Evolutionary conservation across 345 rosid genomes (phyloP).

Genomic region (Laguncularia racemosa): DNA sequence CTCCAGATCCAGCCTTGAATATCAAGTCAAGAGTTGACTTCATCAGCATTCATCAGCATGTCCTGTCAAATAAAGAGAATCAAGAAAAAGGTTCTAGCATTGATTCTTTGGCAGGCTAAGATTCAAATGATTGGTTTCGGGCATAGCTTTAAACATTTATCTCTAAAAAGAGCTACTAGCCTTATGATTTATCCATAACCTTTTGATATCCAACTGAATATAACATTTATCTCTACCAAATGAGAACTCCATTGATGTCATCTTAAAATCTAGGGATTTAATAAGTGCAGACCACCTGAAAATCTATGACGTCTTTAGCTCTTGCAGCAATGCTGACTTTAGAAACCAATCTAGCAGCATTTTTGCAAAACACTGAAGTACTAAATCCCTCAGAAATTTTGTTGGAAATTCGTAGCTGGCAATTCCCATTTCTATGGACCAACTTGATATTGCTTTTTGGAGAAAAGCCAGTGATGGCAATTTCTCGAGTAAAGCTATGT

Average conservation of each 20-base stretch:
- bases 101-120: no score
- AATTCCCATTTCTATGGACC: no score
- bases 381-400: constrained; percentile 28
- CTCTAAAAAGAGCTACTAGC: no score
- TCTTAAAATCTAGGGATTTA: background rate
- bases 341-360: constrained; percentile 23
- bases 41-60: constrained; percentile 33
- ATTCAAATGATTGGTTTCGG: no score
- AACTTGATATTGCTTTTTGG: no score
- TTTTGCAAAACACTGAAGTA: constrained; percentile 20
- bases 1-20: constrained; percentile 37
- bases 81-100: background rate
- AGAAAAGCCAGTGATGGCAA: no score
- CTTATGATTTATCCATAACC: no score
- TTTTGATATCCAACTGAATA: no score
- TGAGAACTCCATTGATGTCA: background rate
- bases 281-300: constrained; percentile 23
- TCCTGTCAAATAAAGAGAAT: constrained; percentile 17
- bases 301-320: constrained; percentile 18
- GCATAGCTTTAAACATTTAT: no score
- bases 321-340: constrained; percentile 17
- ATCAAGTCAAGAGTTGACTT: constrained; percentile 30
- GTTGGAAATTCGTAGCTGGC: constrained; percentile 39
- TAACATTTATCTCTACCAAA: no score
- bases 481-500: no score